Base-by-base conservation (phyloP, 371 early-diverging fungal species). In the Paraphysoderma sedebokerense region DNA sequence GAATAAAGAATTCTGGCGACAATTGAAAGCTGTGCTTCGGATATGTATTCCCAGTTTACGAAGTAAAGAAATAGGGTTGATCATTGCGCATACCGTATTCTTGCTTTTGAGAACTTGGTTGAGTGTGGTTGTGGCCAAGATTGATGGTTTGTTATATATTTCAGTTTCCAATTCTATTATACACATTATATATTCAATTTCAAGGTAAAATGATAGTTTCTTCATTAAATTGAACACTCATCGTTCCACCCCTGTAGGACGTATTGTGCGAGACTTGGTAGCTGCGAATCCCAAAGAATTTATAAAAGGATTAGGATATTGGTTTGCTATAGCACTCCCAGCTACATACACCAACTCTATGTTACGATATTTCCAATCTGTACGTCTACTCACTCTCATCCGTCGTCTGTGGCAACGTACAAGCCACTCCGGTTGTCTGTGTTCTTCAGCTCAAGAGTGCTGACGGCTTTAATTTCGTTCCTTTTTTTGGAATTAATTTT, bases 321-420 rank as follows among this genome's bases (percentile, higher is more conserved):
- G 96, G 96, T 93, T 96, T 71, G 82, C 81, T 24, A 82, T 96
- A 50, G 92, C 93, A 22, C 62, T 96, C 11, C 96, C 96, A 23
- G 96, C 96, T 13, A 92, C 92, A 6, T 96, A 93, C 60, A 93
- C 93, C 19, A 96, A 96, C 65, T 81, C 82, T 61, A 91, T 96
- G 93, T 78, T 81, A 61, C 65, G 66, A 38, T 52, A 55, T 20
- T 15, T 33, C 13, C 3, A 39, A 28, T 13, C 8, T 9, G 35
- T 38, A 17, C 12, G 5, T 33, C 27, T 17, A 1, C 15, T 9
- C 26, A 24, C n/a, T n/a, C 13, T n/a, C 19, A 24, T 4, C 13
- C 20, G 17, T 2, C n/a, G 3, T 35, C 37, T 39, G 31, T 22
- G 15, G 19, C 38, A 1, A 12, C 24, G 23, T 32, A 46, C 31